Conservation (phyloP, 257 asterid species). For the Solanum chmielewskii region DNA sequence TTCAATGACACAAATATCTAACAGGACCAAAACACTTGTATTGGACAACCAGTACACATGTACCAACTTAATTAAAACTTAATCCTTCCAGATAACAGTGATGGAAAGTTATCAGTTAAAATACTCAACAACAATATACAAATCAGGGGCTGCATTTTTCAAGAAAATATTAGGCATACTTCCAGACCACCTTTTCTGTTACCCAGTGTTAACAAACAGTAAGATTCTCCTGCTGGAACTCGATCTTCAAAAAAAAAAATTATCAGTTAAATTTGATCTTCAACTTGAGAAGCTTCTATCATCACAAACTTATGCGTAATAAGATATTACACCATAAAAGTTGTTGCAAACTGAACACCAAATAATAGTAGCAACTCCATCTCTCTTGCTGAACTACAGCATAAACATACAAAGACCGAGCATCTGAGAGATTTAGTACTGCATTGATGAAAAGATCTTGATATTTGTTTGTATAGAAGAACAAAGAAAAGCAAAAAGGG, state of each 20-base stretch:
- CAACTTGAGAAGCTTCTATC: background rate
- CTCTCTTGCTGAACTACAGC: background rate
- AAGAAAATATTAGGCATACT: background rate
- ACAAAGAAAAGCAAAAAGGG: background rate
- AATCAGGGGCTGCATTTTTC: background rate
- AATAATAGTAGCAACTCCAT: background rate
- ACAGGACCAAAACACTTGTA: background rate
- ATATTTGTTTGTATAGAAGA: background rate
- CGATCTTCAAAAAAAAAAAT: background rate
- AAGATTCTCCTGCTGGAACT: background rate
- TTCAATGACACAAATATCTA: background rate
- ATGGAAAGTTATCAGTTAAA: background rate
- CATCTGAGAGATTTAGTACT: background rate
- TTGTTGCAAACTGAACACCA: background rate
- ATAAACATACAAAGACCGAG: background rate
- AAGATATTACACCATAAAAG: background rate
- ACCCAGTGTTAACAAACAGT: background rate
- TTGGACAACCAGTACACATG: background rate
- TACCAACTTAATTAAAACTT: background rate
- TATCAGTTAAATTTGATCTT: background rate
- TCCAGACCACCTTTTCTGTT: background rate
- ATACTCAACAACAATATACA: background rate
- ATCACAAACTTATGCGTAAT: background rate
- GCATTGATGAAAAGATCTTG: background rate
- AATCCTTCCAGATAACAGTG: background rate